These are phyloP conservation scores for Leucocoprinus leucothites DNA, from an alignment of 768 basidiomycete species.

Conservation along the genomic window DNA sequence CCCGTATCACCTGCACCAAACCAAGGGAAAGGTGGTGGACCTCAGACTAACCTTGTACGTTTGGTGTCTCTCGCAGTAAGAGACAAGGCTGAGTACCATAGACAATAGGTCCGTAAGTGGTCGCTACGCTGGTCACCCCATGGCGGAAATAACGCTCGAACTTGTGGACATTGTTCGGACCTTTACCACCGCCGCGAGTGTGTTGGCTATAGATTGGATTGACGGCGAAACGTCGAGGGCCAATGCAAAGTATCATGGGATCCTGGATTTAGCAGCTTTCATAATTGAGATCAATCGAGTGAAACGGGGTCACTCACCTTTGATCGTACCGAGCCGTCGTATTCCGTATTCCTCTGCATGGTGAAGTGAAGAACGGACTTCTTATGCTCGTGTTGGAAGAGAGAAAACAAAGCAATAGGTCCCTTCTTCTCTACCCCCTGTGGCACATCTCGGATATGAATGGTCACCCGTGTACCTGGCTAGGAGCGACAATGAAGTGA, in stretches of 20 bases:
- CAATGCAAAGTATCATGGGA: constrained; percentile 83
- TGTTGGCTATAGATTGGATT: constrained; percentile 94
- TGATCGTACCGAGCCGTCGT: constrained; percentile 80
- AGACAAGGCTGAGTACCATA: constrained; percentile 85
- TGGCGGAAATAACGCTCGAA: constrained; percentile 89
- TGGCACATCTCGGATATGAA: constrained; percentile 77
- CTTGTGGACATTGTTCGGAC: constrained; percentile 96
- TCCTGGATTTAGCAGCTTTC: constrained; percentile 49
- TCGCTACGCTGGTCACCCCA: constrained; percentile 78
- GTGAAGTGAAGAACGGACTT: constrained; percentile 89
- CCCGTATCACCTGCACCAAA: neutral
- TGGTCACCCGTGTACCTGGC: constrained; percentile 79
- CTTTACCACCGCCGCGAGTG: constrained; percentile 84
- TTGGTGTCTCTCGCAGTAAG: constrained; percentile 66
- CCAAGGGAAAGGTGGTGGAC: neutral
- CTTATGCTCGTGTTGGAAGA: constrained; percentile 96
- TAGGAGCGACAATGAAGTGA: constrained; percentile 25
- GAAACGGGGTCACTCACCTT: constrained; percentile 52
- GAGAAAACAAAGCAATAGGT: constrained; percentile 71
- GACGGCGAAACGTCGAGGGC: constrained; percentile 79
- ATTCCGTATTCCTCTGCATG: constrained; percentile 94
- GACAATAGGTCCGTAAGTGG: constrained; percentile 82
- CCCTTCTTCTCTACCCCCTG: constrained; percentile 43
- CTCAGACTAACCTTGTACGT: constrained; percentile 54
- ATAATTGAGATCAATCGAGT: neutral